Percentiles rank a stretch among this genome's conserved stretches.
These are phyloP conservation scores for Boletus vermiculosoides DNA, from an alignment of 768 basidiomycete species.

Conservation along the genomic window DNA sequence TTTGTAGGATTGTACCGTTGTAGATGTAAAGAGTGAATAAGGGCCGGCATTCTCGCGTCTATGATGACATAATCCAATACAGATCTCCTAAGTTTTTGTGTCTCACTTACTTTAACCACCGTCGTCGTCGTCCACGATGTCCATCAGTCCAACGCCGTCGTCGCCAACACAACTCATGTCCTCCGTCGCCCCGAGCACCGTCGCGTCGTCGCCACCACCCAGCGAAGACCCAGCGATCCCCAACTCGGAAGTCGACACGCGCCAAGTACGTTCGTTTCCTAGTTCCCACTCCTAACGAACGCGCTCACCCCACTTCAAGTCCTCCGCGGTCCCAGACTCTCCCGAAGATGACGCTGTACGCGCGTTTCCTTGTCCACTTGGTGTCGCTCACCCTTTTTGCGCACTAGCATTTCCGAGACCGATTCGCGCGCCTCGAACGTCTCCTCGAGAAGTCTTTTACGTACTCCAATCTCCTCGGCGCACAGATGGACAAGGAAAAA, in stretches of 20 bases:
- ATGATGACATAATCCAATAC: constrained; percentile 26
- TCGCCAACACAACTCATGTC: constrained; percentile 19
- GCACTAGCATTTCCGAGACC: constrained; percentile 48
- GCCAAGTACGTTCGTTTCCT: constrained; percentile 19
- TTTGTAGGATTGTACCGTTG: neutral
- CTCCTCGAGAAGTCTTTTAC: constrained; percentile 74
- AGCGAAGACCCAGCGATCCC: constrained; percentile 7
- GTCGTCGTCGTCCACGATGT: constrained; percentile 15
- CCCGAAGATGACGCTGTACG: constrained; percentile 25
- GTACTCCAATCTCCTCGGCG: constrained; percentile 69
- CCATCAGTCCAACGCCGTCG: constrained; percentile 16
- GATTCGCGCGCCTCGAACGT: constrained; percentile 54
- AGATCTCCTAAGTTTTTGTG: neutral
- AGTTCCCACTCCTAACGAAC: neutral
- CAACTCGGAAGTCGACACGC: neutral
- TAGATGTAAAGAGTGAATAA: neutral
- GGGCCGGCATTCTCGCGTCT: constrained; percentile 30
- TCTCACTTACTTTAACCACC: neutral
- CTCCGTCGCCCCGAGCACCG: constrained; percentile 24
- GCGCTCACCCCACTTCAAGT: constrained; percentile 5
- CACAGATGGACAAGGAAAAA: constrained; percentile 67
- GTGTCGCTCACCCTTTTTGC: neutral
- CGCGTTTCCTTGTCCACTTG: too few species aligned
- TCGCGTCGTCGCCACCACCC: constrained; percentile 28
- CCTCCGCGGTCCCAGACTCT: constrained; percentile 10